These are phyloP conservation scores for Ustilago lituana DNA, from an alignment of 1,284 basidiomycete species.

Conservation along the genomic window DNA sequence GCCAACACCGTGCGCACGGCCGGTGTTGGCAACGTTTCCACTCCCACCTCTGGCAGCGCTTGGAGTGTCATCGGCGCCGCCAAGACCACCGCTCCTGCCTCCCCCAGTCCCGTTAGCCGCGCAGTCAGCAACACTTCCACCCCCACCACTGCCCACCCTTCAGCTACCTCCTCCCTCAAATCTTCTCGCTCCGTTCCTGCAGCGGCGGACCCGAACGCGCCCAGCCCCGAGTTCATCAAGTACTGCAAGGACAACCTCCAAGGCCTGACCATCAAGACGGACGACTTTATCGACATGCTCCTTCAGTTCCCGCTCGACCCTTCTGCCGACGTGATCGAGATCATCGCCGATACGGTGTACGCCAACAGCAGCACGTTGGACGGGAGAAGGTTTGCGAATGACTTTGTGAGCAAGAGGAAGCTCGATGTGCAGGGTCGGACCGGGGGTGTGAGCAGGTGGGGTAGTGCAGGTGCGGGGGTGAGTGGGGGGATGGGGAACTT, in stretches of 20 bases:
- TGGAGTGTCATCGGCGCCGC: slow-evolving; percentile 31
- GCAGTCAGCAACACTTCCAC: slow-evolving; percentile 11
- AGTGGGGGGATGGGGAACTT: slow-evolving; percentile 17
- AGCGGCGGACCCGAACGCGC: slow-evolving; percentile 73
- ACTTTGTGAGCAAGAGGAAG: slow-evolving; percentile 88
- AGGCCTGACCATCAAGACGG: slow-evolving; percentile 74
- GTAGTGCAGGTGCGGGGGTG: background rate
- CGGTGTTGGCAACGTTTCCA: slow-evolving; percentile 5
- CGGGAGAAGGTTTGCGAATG: slow-evolving; percentile 89
- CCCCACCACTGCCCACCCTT: too few species aligned
- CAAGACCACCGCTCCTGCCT: slow-evolving; percentile 43
- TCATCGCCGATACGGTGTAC: slow-evolving; percentile 73
- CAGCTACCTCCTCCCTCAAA: too few species aligned
- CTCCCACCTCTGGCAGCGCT: slow-evolving; percentile 9
- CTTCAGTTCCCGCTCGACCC: slow-evolving; percentile 68
- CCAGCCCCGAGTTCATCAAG: slow-evolving; percentile 86
- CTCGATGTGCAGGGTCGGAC: slow-evolving; percentile 55
- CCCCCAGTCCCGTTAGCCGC: slow-evolving; percentile 49
- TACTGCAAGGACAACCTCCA: slow-evolving; percentile 90
- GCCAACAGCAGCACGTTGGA: slow-evolving; percentile 92
- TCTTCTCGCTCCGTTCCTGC: too few species aligned
- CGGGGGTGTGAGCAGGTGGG: slow-evolving; percentile 18
- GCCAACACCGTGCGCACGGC: slow-evolving; percentile 6
- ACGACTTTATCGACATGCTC: slow-evolving; percentile 68
- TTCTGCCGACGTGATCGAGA: slow-evolving; percentile 63